These are phyloP conservation scores for Candida railenensis DNA, from an alignment of 805 yeast genomes.

Conservation along the genomic window DNA sequence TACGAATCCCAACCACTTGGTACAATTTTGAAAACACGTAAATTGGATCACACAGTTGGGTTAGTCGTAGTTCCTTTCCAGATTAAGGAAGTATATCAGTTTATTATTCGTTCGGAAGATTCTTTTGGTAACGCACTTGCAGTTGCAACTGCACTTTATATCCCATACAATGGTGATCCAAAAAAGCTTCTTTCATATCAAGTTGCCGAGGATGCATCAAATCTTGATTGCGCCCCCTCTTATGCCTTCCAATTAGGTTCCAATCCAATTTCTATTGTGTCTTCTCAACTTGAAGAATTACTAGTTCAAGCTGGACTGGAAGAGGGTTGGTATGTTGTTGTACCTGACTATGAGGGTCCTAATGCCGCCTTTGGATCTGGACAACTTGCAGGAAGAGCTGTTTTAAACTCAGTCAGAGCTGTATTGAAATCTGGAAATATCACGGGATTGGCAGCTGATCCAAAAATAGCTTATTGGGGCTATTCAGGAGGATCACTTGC, in stretches of 20 bases:
- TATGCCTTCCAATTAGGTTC: constrained; percentile 18
- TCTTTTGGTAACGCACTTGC: constrained; percentile 18
- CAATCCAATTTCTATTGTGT: constrained; percentile 9
- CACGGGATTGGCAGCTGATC: constrained; percentile 18
- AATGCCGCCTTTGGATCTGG: constrained; percentile 24
- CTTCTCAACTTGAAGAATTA: constrained; percentile 16
- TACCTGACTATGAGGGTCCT: constrained; percentile 30
- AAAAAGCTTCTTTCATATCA: constrained; percentile 22
- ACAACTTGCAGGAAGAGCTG: constrained; percentile 20
- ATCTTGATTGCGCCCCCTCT: constrained; percentile 19
- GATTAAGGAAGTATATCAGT: constrained; percentile 20
- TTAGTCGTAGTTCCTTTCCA: constrained; percentile 6
- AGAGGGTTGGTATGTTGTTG: constrained; percentile 20
- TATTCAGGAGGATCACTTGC: constrained; percentile 33
- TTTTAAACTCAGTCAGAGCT: constrained; percentile 25
- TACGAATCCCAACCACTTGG: constrained; percentile 10
- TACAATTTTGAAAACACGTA: constrained; percentile 10
- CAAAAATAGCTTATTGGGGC: constrained; percentile 25
- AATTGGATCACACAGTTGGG: constrained; percentile 5
- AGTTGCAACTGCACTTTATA: constrained; percentile 17
- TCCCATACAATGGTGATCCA: constrained; percentile 23
- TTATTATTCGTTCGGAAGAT: constrained; percentile 22
- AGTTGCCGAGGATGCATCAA: constrained; percentile 19
- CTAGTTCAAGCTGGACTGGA: constrained; percentile 15
- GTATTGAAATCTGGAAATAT: constrained; percentile 13